Evolutionary conservation across 768 basidiomycete genomes (phyloP).

Genomic region (Tephrocybe sp.): DNA sequence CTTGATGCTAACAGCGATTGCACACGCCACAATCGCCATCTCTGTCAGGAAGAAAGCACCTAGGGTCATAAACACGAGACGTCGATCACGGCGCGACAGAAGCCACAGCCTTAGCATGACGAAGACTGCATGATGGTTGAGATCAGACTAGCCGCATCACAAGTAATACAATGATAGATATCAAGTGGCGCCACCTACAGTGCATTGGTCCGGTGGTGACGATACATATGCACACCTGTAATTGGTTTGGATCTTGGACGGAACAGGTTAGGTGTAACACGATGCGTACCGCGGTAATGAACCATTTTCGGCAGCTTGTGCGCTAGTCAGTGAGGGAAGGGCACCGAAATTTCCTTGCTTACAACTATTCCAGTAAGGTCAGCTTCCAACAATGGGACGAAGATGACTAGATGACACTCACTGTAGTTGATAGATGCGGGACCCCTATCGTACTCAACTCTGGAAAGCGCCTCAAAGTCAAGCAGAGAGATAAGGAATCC

Average conservation of each 20-base stretch:
- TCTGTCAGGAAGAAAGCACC: slow-evolving; percentile 29
- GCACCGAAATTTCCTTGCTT: not conserved
- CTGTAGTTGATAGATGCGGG: not conserved
- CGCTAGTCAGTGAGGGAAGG: not conserved
- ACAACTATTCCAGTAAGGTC: slow-evolving; percentile 11
- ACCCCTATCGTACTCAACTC: slow-evolving; percentile 4
- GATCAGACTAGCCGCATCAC: not conserved
- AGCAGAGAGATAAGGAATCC: not conserved
- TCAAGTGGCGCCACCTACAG: slow-evolving; percentile 21
- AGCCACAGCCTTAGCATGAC: slow-evolving; percentile 39
- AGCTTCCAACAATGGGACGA: not conserved
- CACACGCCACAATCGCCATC: slow-evolving; percentile 18
- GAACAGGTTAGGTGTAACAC: not conserved
- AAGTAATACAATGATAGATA: not conserved
- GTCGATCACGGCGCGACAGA: slow-evolving; percentile 27
- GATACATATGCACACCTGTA: slow-evolving; percentile 32
- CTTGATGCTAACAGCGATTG: slow-evolving; percentile 22
- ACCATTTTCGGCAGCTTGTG: slow-evolving; percentile 15
- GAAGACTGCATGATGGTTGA: slow-evolving; percentile 30
- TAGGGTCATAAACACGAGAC: slow-evolving; percentile 28
- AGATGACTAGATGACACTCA: not conserved
- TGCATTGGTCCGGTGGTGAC: slow-evolving; percentile 33
- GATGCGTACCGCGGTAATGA: slow-evolving; percentile 13
- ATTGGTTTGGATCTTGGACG: not conserved
- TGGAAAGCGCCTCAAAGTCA: not conserved